These are phyloP conservation scores for Scheffersomyces illinoinensis DNA, from an alignment of 1,139 yeast genomes.

Conservation along the genomic window DNA sequence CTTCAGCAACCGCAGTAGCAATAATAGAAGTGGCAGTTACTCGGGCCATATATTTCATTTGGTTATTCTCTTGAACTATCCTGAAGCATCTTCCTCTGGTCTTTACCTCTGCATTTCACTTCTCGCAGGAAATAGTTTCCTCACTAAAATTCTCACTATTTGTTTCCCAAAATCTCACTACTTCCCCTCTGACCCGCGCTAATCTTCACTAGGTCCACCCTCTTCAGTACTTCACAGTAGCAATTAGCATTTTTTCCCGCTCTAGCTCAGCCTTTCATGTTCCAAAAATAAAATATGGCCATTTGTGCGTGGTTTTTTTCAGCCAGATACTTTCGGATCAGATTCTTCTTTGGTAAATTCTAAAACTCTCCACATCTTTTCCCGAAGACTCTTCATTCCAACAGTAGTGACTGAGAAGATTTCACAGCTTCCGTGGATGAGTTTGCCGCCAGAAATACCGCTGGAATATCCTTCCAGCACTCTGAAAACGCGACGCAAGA, in stretches of 20 bases:
- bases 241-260: neutral
- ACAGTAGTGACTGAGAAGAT: neutral
- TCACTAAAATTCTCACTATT: neutral
- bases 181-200: neutral
- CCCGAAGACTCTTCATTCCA: neutral
- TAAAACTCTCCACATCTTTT: neutral
- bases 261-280: neutral
- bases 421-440: neutral
- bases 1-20: no score
- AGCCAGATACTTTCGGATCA: neutral
- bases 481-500: slow-evolving; percentile 46
- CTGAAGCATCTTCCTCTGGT: neutral
- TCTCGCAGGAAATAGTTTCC: neutral
- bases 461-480: slow-evolving; percentile 4
- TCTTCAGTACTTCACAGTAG: neutral
- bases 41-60: no score
- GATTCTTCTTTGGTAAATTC: neutral
- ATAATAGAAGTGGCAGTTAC: no score
- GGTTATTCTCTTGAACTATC: no score
- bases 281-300: neutral
- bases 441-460: neutral
- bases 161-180: neutral
- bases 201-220: no score
- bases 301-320: neutral
- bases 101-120: neutral